A percentile compares a stretch with the other conserved stretches of the same genome.
These are phyloP conservation scores for Kuraishia floccosa DNA, from an alignment of 805 yeast genomes.

Conservation along the genomic window DNA sequence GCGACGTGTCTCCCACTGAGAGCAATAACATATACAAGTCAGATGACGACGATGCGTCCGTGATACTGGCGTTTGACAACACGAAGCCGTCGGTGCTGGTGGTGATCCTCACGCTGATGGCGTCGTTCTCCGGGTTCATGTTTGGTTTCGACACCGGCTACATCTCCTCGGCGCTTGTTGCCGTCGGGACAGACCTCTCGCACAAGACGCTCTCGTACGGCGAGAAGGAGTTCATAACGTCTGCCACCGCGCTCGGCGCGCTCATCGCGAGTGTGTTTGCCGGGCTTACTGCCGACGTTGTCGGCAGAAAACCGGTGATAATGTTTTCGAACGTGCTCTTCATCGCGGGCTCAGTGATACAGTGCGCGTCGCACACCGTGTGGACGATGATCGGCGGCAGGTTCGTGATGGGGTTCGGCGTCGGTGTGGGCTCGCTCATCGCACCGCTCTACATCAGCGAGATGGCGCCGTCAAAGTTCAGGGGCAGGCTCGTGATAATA, in stretches of 20 bases:
- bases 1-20: no score
- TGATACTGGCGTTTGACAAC: conserved; percentile 33
- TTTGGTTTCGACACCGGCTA: conserved; percentile 98
- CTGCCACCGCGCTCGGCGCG: conserved; percentile 94
- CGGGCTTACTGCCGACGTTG: conserved; percentile 69
- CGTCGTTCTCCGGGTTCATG: conserved; percentile 92
- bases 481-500: conserved; percentile 85
- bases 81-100: conserved; percentile 53
- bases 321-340: conserved; percentile 77
- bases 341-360: conserved; percentile 75
- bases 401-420: conserved; percentile 92
- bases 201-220: conserved; percentile 58
- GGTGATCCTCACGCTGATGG: conserved; percentile 54
- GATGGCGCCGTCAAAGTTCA: conserved; percentile 81
- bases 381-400: conserved; percentile 93
- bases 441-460: conserved; percentile 93
- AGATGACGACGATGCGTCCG: conserved; percentile 40
- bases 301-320: conserved; percentile 80
- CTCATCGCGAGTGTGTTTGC: conserved; percentile 68
- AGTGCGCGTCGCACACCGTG: conserved; percentile 67
- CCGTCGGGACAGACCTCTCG: conserved; percentile 69
- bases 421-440: conserved; percentile 86
- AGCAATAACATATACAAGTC: no score
- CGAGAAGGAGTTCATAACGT: conserved; percentile 81
- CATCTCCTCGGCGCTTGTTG: conserved; percentile 85